Percentiles rank a stretch among this genome's conserved stretches.
These are phyloP conservation scores for Phytophthora aleatoria DNA, from an alignment of 352 stramenopile genomes.

Conservation along the genomic window DNA sequence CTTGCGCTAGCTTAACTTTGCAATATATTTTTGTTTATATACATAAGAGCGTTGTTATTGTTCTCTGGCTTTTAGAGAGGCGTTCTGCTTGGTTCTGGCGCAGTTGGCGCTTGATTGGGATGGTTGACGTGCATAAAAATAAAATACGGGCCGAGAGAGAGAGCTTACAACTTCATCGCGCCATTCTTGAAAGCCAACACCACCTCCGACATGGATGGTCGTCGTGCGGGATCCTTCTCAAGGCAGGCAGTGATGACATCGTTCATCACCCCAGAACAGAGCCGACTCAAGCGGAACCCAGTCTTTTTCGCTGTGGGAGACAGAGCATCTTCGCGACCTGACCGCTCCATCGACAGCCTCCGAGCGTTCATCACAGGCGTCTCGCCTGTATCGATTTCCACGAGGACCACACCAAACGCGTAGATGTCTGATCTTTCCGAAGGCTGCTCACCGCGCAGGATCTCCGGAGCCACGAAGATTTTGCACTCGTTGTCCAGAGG, in stretches of 20 bases:
- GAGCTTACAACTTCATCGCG: constrained; percentile 53
- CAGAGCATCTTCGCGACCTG: constrained; percentile 28
- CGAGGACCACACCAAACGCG: constrained; percentile 77
- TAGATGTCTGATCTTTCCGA: constrained; percentile 78
- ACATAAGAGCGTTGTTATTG: background rate
- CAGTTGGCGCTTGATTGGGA: background rate
- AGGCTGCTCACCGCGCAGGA: constrained; percentile 70
- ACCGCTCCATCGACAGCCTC: constrained; percentile 43
- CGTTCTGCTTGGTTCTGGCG: constrained; percentile 12
- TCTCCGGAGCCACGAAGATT: constrained; percentile 73
- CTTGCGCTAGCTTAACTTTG: too few species aligned
- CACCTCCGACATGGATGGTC: constrained; percentile 71
- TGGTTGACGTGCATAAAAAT: constrained; percentile 4
- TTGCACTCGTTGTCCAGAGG: constrained; percentile 69
- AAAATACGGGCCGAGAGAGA: constrained; percentile 17
- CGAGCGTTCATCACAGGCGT: constrained; percentile 67
- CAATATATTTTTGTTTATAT: constrained; percentile 6
- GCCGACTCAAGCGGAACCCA: constrained; percentile 56
- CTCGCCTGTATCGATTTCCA: constrained; percentile 77
- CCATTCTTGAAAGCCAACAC: constrained; percentile 62
- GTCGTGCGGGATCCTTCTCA: constrained; percentile 49
- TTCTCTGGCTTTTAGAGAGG: too few species aligned
- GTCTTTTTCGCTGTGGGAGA: constrained; percentile 48
- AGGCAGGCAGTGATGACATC: constrained; percentile 67
- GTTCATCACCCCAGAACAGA: constrained; percentile 72